Percentiles rank a stretch among this genome's conserved stretches.
Conservation (phyloP, 257 asterid species). For the Lantana camara region DNA sequence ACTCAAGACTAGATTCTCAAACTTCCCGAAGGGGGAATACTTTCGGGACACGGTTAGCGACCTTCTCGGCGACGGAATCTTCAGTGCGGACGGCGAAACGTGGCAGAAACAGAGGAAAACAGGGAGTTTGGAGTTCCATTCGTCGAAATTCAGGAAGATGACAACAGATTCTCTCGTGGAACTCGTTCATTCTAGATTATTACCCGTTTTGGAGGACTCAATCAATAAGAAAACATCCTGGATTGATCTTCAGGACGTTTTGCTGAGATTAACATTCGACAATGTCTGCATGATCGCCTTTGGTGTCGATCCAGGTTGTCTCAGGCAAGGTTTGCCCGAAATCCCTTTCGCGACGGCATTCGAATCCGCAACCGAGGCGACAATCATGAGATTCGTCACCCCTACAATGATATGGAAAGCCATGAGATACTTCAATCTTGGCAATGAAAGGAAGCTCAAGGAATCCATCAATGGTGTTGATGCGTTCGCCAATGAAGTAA, state of each 20-base stretch:
- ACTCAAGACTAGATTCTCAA: slow-evolving; percentile 70
- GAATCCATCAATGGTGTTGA: slow-evolving; percentile 63
- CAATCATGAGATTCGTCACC: slow-evolving; percentile 61
- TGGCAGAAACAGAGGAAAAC: slow-evolving; percentile 87
- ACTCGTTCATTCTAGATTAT: slow-evolving; percentile 70
- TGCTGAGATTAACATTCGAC: slow-evolving; percentile 80
- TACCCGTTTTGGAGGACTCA: slow-evolving; percentile 75
- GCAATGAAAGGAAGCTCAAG: slow-evolving; percentile 62
- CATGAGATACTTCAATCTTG: slow-evolving; percentile 60
- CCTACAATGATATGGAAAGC: slow-evolving; percentile 80
- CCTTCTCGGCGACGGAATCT: slow-evolving; percentile 85
- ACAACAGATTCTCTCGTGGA: slow-evolving; percentile 71
- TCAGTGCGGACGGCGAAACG: slow-evolving; percentile 72
- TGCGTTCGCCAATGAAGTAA: slow-evolving; percentile 71
- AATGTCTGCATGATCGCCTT: slow-evolving; percentile 96
- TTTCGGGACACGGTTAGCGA: slow-evolving; percentile 67
- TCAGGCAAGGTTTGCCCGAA: slow-evolving; percentile 70
- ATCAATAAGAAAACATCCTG: slow-evolving; percentile 17
- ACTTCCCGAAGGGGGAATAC: slow-evolving; percentile 79
- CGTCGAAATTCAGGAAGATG: slow-evolving; percentile 68
- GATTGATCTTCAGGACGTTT: slow-evolving; percentile 74
- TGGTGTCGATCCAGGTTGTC: slow-evolving; percentile 93
- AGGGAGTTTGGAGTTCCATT: slow-evolving; percentile 87
- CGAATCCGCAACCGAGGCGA: slow-evolving; percentile 89
- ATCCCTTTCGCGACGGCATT: slow-evolving; percentile 83